A percentile compares a stretch with the other conserved stretches of the same genome.
phyloP scores from a whole-genome alignment of 148 eudicot genomes.

The Camellia japonica region DNA sequence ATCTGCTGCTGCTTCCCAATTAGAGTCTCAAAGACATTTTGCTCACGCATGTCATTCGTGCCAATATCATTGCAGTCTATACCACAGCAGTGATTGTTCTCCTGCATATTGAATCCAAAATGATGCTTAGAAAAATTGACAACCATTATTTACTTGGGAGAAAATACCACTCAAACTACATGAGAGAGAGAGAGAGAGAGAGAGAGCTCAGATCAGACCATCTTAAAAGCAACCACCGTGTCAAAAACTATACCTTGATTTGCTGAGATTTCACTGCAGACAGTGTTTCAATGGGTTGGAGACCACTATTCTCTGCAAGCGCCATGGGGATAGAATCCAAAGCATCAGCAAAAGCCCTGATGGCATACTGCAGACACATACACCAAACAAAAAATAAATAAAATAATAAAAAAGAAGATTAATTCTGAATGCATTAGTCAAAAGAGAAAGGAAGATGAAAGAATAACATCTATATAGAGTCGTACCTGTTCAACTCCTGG shows the following conservation, averaged over 20 bases:
- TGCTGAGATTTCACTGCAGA: slow-evolving; percentile 95
- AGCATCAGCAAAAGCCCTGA: slow-evolving; percentile 95
- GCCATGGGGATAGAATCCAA: slow-evolving; percentile 96
- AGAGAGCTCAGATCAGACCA: not conserved
- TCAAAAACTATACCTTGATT: slow-evolving; percentile 58
- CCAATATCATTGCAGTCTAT: slow-evolving; percentile 91
- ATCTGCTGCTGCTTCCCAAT: slow-evolving; percentile 95
- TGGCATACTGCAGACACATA: slow-evolving; percentile 68
- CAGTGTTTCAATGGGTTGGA: slow-evolving; percentile 89
- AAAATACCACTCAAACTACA: not conserved
- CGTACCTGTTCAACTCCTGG: slow-evolving; percentile 92
- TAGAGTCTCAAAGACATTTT: slow-evolving; percentile 86
- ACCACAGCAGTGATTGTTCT: slow-evolving; percentile 72
- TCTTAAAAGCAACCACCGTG: not conserved
- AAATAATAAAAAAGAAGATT: not conserved
- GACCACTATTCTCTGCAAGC: slow-evolving; percentile 95
- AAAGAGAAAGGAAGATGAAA: not conserved
- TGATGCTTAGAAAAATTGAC: not conserved
- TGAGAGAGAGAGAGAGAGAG: not conserved
- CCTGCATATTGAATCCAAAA: slow-evolving; percentile 33
- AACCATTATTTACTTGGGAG: not conserved
- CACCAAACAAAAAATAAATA: too few relatives aligned
- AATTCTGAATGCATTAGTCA: not conserved
- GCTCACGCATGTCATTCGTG: slow-evolving; percentile 90
- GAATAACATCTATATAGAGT: not conserved